Evolutionary conservation across 164 flowering plant genomes (phyloP).

Genomic region (Euptelea pleiosperma): DNA sequence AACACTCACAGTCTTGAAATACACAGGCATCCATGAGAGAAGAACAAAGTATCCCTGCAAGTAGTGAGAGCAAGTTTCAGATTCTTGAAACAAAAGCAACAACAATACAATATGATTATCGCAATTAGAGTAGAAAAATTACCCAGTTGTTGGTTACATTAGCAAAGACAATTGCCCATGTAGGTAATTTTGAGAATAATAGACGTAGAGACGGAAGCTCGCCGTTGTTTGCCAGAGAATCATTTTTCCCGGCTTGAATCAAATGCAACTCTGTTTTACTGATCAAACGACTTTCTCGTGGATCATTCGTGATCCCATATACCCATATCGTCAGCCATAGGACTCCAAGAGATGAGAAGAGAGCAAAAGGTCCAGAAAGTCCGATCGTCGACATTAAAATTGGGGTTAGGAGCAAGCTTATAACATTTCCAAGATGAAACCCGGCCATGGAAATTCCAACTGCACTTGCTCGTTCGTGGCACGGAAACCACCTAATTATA

Average conservation of each 20-base stretch:
- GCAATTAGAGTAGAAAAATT: constrained; percentile 12
- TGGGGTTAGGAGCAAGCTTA: constrained; percentile 72
- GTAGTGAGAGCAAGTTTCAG: constrained; percentile 8
- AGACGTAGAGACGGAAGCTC: constrained; percentile 47
- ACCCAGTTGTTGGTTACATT: constrained; percentile 95
- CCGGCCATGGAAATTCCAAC: constrained; percentile 95
- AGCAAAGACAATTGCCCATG: constrained; percentile 85
- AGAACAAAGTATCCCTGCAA: constrained; percentile 96
- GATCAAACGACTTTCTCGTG: constrained; percentile 48
- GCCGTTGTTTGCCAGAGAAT: constrained; percentile 22
- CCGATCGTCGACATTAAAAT: constrained; percentile 58
- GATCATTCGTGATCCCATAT: constrained; percentile 51
- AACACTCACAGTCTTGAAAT: constrained; percentile 82
- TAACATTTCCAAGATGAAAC: constrained; percentile 87
- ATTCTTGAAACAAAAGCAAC: background rate
- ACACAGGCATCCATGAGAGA: constrained; percentile 98
- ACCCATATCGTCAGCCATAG: constrained; percentile 73
- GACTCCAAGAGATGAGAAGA: constrained; percentile 76
- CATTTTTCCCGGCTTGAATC: constrained; percentile 71
- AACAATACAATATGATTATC: background rate
- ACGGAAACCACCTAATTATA: constrained; percentile 79
- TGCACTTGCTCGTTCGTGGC: constrained; percentile 81
- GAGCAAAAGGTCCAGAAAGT: constrained; percentile 68
- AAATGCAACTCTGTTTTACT: constrained; percentile 54
- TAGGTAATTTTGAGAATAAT: constrained; percentile 68